Evolutionary conservation across 2,329 filamentous ascomycete genomes (phyloP).

Genomic region (Cryphonectria nitschkei): DNA sequence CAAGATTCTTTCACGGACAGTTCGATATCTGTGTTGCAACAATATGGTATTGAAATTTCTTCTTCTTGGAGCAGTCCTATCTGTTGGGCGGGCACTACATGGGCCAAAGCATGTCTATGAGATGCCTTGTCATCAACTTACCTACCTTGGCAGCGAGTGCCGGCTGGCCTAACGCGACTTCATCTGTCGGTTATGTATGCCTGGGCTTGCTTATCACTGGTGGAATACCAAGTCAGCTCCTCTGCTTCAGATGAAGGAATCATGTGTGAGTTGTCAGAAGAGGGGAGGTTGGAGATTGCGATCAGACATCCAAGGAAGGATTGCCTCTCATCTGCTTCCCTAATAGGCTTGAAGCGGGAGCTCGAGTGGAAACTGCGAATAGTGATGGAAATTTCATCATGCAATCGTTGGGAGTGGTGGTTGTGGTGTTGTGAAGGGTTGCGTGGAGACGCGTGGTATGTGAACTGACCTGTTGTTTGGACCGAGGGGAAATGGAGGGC

Average conservation of each 20-base stretch:
- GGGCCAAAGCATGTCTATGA: not conserved
- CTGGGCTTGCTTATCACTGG: not conserved
- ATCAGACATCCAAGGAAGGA: slow-evolving; percentile 81
- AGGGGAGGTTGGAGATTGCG: slow-evolving; percentile 21
- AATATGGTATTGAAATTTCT: not conserved
- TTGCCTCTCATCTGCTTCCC: slow-evolving; percentile 68
- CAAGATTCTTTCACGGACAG: not conserved
- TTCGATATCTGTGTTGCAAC: not conserved
- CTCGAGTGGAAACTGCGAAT: slow-evolving; percentile 93
- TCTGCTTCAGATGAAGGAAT: not conserved
- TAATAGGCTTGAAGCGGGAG: slow-evolving; percentile 65
- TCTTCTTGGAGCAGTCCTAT: not conserved
- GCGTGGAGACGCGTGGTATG: not conserved
- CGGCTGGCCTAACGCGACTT: not conserved
- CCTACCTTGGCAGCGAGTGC: not conserved
- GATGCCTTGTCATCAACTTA: not conserved
- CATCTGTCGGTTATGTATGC: too few relatives aligned
- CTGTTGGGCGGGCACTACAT: not conserved
- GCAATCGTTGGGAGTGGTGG: not conserved
- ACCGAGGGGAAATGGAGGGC: not conserved
- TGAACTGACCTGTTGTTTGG: slow-evolving; percentile 10
- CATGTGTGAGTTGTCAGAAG: slow-evolving; percentile 6
- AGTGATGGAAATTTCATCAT: slow-evolving; percentile 77
- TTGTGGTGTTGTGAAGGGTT: not conserved
- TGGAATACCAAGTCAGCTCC: slow-evolving; percentile 13